Percentiles rank a stretch among this genome's conserved stretches.
Evolutionary conservation across 805 yeast species (phyloP).

Genomic region (Komagataella mondaviorum): DNA sequence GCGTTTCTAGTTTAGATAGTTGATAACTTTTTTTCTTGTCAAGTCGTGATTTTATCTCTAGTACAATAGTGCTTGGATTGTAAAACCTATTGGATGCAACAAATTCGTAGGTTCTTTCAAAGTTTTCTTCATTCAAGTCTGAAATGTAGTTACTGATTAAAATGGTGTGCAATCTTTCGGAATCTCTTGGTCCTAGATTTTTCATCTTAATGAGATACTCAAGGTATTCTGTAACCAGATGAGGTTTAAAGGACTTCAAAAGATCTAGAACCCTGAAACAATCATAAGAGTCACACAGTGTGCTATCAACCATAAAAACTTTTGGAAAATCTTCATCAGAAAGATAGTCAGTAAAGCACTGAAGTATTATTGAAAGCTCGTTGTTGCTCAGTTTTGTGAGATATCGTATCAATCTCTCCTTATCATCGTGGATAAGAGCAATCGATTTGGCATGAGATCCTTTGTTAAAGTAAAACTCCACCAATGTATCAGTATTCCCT

Average conservation of each 20-base stretch:
- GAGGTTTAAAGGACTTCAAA: not conserved
- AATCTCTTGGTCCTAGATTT: not conserved
- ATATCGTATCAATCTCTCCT: slow-evolving; percentile 10
- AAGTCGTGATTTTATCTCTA: not conserved
- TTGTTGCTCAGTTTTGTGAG: slow-evolving; percentile 10
- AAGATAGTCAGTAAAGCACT: not conserved
- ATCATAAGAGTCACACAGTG: not conserved
- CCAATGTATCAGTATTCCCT: slow-evolving; percentile 31
- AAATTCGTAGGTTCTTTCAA: too few relatives aligned
- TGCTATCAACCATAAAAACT: not conserved
- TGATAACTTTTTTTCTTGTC: not conserved
- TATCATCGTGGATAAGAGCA: slow-evolving; percentile 31
- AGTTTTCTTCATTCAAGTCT: not conserved
- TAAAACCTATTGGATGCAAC: not conserved
- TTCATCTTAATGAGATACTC: not conserved
- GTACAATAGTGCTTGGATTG: not conserved
- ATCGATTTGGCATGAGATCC: slow-evolving; percentile 55
- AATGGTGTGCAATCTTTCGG: not conserved
- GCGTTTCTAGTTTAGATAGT: not conserved
- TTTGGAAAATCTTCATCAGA: not conserved
- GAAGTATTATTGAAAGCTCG: not conserved
- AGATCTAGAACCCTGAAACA: not conserved
- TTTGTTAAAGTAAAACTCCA: slow-evolving; percentile 65
- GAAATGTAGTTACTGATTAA: not conserved
- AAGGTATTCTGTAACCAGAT: not conserved